Evolutionary conservation across 2,329 filamentous ascomycete genomes (phyloP).

Genomic region (Fusarium subtropicale): DNA sequence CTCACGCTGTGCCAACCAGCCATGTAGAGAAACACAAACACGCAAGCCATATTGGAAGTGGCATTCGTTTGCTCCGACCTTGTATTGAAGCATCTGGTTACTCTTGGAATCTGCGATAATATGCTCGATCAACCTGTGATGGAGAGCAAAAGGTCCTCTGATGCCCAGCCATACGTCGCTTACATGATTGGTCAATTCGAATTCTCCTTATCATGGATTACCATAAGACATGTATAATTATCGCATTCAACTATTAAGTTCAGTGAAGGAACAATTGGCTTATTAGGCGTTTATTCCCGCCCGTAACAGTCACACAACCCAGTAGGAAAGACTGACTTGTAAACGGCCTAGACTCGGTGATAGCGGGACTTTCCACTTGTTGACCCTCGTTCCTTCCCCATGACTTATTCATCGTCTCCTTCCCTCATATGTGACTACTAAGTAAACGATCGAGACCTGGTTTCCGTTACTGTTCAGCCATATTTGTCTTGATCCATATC

Average conservation of each 20-base stretch:
- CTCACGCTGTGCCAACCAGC: background rate
- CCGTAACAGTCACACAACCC: conserved; percentile 1
- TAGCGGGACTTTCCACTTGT: conserved; percentile 24
- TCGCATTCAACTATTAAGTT: background rate
- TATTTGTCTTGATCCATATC: background rate
- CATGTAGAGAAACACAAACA: background rate
- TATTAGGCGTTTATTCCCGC: background rate
- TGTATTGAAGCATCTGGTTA: background rate
- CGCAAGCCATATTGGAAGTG: background rate
- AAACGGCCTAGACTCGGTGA: conserved; percentile 31
- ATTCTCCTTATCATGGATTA: conserved; percentile 12
- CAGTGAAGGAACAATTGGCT: background rate
- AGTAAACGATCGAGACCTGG: background rate
- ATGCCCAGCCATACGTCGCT: no score
- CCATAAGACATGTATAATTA: background rate
- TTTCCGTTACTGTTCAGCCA: background rate
- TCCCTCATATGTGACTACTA: background rate
- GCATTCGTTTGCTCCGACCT: background rate
- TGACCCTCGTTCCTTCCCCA: background rate
- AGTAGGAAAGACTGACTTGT: conserved; percentile 3
- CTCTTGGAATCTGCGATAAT: background rate
- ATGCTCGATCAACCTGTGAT: background rate
- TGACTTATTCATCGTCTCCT: background rate
- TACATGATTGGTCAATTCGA: conserved; percentile 21
- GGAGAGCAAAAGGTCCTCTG: background rate